Evolutionary conservation across 177 flowering plant species (phyloP).

Genomic region (Tripterygium wilfordii): DNA sequence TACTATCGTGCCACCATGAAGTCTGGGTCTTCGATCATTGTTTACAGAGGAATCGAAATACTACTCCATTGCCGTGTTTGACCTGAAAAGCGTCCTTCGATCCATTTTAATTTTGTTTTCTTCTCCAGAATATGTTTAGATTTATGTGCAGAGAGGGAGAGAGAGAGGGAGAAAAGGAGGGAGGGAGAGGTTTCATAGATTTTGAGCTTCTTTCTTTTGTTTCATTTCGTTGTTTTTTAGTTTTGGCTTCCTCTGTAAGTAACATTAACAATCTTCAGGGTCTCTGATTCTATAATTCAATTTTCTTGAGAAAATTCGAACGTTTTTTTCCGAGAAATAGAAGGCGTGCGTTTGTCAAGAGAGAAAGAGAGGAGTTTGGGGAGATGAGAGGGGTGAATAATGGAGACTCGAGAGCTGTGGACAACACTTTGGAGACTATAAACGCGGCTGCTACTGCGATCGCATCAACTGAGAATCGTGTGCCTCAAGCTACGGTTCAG

Average conservation of each 20-base stretch:
- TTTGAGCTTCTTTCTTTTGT: too few relatives aligned
- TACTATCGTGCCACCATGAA: not conserved
- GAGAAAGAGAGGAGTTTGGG: not conserved
- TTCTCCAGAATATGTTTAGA: not conserved
- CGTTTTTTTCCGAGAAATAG: constrained; percentile 1
- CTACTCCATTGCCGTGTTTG: constrained; percentile 84
- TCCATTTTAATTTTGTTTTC: not conserved
- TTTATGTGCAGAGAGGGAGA: too few relatives aligned
- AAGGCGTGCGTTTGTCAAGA: not conserved
- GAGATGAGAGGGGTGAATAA: constrained; percentile 35
- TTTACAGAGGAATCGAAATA: constrained; percentile 5
- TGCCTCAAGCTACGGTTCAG: constrained; percentile 56
- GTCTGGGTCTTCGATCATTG: constrained; percentile 7
- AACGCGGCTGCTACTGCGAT: constrained; percentile 93
- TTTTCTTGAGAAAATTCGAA: constrained; percentile 3
- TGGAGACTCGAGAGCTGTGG: constrained; percentile 22
- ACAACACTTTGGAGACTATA: constrained; percentile 62
- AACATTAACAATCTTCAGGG: not conserved
- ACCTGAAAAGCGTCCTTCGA: constrained; percentile 31
- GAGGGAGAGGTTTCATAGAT: too few relatives aligned
- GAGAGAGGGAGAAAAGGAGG: too few relatives aligned
- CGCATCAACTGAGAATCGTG: constrained; percentile 61
- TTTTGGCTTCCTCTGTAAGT: not conserved
- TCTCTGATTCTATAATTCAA: not conserved
- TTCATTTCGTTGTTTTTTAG: too few relatives aligned